Evolutionary conservation across 1,139 yeast species (phyloP).

Genomic region (Waltiozyma sp.): DNA sequence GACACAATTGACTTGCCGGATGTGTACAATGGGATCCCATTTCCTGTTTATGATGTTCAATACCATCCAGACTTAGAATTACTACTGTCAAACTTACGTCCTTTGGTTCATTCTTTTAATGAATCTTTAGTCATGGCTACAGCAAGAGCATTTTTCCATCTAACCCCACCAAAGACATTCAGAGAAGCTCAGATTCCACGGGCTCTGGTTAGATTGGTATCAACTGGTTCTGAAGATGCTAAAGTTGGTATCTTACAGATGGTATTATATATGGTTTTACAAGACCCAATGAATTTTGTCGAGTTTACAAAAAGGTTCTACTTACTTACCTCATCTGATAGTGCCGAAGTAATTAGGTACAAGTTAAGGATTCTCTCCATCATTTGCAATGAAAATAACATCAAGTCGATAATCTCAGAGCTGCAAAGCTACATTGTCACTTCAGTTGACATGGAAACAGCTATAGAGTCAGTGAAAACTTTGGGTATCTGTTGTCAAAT

Average conservation of each 20-base stretch:
- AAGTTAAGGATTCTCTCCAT: conserved; percentile 59
- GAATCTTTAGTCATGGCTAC: conserved; percentile 57
- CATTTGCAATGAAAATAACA: conserved; percentile 42
- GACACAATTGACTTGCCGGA: conserved; percentile 32
- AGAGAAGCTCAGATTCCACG: conserved; percentile 37
- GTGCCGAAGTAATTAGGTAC: conserved; percentile 31
- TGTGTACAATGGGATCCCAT: conserved; percentile 25
- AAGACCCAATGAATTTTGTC: conserved; percentile 36
- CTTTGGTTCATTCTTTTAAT: conserved; percentile 38
- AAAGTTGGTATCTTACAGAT: conserved; percentile 32
- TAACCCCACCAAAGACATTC: conserved; percentile 43
- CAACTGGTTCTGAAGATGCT: conserved; percentile 25
- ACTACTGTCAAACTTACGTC: conserved; percentile 36
- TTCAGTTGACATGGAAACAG: conserved; percentile 26
- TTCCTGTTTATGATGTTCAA: conserved; percentile 29
- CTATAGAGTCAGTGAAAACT: conserved; percentile 48
- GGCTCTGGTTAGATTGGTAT: conserved; percentile 33
- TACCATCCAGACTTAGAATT: conserved; percentile 47
- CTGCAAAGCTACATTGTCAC: conserved; percentile 52
- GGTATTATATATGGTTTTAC: conserved; percentile 29
- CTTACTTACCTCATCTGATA: conserved; percentile 45
- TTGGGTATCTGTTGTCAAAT: conserved; percentile 42
- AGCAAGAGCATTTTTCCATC: conserved; percentile 40
- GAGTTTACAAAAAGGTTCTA: conserved; percentile 41
- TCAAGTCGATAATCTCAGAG: conserved; percentile 48